Conservation (phyloP, 805 yeast species). For the Ogataea polymorpha region DNA sequence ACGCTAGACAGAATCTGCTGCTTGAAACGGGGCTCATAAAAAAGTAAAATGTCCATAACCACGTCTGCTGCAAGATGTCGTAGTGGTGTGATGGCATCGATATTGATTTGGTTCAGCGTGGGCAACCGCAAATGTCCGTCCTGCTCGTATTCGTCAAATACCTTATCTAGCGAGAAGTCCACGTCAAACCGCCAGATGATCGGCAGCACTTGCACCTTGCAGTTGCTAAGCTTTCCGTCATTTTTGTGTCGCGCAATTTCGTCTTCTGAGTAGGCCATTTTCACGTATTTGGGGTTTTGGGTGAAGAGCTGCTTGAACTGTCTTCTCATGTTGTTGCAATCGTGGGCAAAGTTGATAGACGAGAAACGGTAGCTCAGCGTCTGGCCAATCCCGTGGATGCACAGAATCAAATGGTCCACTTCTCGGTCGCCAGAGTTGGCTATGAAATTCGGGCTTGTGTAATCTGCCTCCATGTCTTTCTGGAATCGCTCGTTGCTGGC, state of each 20-base stretch:
- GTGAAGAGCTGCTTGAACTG: conserved; percentile 51
- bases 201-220: conserved; percentile 80
- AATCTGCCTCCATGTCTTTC: conserved; percentile 49
- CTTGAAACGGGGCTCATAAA: conserved; percentile 68
- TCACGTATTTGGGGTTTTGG: conserved; percentile 39
- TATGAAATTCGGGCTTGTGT: conserved; percentile 41
- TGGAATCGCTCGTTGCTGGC: conserved; percentile 36
- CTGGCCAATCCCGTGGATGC: conserved; percentile 96
- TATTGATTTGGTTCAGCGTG: conserved; percentile 65
- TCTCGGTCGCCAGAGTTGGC: conserved; percentile 38
- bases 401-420: conserved; percentile 64
- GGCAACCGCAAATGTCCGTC: conserved; percentile 50
- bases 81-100: conserved; percentile 73
- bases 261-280: conserved; percentile 34
- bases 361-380: conserved; percentile 74
- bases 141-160: conserved; percentile 34
- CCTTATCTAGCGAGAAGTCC: conserved; percentile 51
- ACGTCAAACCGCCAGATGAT: conserved; percentile 86
- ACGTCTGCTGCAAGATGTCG: conserved; percentile 84
- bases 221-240: conserved; percentile 35
- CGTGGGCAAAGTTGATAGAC: conserved; percentile 83
- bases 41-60: conserved; percentile 75
- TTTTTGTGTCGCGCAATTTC: conserved; percentile 22
- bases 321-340: conserved; percentile 62
- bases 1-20: conserved; percentile 62